A percentile compares a stretch with the other conserved stretches of the same genome.
Evolutionary conservation across 1,139 yeast species (phyloP).

Genomic region (Saccharomycopsis hybrid): DNA sequence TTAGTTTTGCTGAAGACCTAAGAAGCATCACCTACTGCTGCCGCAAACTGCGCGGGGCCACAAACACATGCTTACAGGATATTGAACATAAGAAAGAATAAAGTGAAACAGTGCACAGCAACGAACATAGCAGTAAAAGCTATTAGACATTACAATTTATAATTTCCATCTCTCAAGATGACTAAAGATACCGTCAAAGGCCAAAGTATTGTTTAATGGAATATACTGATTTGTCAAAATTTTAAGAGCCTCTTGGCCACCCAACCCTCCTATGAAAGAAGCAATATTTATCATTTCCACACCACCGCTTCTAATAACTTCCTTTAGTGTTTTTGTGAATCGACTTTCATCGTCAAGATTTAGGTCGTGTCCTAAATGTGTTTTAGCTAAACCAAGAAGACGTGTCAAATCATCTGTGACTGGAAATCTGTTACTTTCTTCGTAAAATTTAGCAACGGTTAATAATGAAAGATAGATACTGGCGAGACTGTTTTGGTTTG

Average conservation of each 20-base stretch:
- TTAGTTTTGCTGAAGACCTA: no score
- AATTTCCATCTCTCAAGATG: constrained; percentile 41
- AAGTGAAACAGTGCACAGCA: no score
- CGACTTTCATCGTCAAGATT: neutral
- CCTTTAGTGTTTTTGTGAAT: constrained; percentile 25
- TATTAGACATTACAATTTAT: no score
- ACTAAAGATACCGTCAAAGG: constrained; percentile 65
- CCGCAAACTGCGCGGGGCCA: no score
- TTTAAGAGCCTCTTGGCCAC: constrained; percentile 74
- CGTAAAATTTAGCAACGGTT: constrained; percentile 22
- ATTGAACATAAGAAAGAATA: no score
- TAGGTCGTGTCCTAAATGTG: neutral
- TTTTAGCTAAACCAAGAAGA: neutral
- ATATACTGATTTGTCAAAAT: constrained; percentile 67
- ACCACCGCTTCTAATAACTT: constrained; percentile 35
- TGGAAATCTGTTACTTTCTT: constrained; percentile 17
- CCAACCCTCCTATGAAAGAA: constrained; percentile 69
- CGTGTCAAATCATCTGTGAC: constrained; percentile 7
- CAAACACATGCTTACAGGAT: no score
- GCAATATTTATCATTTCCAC: constrained; percentile 41
- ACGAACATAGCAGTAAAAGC: no score
- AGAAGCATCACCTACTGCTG: no score
- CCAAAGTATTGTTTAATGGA: constrained; percentile 59
- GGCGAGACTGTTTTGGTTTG: neutral
- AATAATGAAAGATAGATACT: constrained; percentile 27